Evolutionary conservation across 176 grass and related monocot species (phyloP).

Genomic region (Stipa capillata): DNA sequence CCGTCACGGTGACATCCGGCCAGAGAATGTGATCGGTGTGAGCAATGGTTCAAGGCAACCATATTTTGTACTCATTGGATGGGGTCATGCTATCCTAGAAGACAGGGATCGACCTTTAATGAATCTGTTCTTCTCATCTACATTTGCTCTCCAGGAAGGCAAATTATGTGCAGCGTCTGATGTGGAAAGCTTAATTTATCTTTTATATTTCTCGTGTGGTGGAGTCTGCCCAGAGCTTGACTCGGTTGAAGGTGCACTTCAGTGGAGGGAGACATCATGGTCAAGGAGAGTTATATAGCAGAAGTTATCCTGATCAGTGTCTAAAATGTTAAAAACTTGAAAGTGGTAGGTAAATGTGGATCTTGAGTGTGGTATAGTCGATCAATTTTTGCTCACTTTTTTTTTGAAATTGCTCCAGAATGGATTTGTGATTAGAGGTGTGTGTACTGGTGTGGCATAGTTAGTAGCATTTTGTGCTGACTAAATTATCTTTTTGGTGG

Average conservation of each 20-base stretch:
- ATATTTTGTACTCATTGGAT: slow-evolving; percentile 80
- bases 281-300: slow-evolving; percentile 93
- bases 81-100: slow-evolving; percentile 94
- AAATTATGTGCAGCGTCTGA: slow-evolving; percentile 94
- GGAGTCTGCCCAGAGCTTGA: slow-evolving; percentile 79
- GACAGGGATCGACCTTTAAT: slow-evolving; percentile 74
- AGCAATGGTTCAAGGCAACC: slow-evolving; percentile 52
- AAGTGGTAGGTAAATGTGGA: slow-evolving; percentile 19
- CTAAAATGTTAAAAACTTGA: background rate
- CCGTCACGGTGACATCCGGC: slow-evolving; percentile 73
- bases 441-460: slow-evolving; percentile 19
- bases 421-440: slow-evolving; percentile 42
- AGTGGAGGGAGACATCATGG: slow-evolving; percentile 92
- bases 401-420: slow-evolving; percentile 12
- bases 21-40: slow-evolving; percentile 84
- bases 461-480: slow-evolving; percentile 25
- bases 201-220: slow-evolving; percentile 88
- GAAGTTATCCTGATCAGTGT: slow-evolving; percentile 29
- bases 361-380: slow-evolving; percentile 22
- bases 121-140: slow-evolving; percentile 96
- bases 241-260: slow-evolving; percentile 91
- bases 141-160: slow-evolving; percentile 85
- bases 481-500: slow-evolving; percentile 33
- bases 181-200: slow-evolving; percentile 86
- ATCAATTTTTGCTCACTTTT: slow-evolving; percentile 15